Evolutionary conservation across 805 yeast genomes (phyloP).

Genomic region (Pichia membranifaciens): DNA sequence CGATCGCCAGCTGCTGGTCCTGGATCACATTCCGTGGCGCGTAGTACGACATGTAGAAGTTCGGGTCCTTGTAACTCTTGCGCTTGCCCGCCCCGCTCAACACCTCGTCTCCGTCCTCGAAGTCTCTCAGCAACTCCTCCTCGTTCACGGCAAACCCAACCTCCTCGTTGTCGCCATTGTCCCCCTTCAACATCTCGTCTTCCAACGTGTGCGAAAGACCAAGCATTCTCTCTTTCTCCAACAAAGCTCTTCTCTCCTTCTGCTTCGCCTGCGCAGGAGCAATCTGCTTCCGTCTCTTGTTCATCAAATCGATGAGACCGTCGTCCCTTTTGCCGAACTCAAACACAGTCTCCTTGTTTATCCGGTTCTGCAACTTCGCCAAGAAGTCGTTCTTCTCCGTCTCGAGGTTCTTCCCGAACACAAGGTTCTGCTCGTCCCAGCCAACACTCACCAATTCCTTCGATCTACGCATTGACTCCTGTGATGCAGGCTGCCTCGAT

Average conservation of each 20-base stretch:
- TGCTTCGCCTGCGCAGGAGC: constrained; percentile 76
- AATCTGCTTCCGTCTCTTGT: constrained; percentile 74
- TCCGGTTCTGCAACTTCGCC: constrained; percentile 62
- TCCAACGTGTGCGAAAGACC: constrained; percentile 70
- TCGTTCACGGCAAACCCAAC: constrained; percentile 37
- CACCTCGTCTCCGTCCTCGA: constrained; percentile 47
- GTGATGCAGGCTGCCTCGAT: constrained; percentile 82
- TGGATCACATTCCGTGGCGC: constrained; percentile 73
- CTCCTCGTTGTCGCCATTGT: constrained; percentile 33
- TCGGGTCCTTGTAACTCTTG: constrained; percentile 63
- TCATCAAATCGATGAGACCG: constrained; percentile 75
- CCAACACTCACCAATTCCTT: constrained; percentile 69
- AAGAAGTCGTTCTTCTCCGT: constrained; percentile 68
- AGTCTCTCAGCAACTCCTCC: constrained; percentile 40
- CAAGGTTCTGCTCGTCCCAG: constrained; percentile 85
- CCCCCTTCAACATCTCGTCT: constrained; percentile 57
- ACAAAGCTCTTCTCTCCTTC: constrained; percentile 56
- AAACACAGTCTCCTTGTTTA: constrained; percentile 84
- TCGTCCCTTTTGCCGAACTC: constrained; percentile 74
- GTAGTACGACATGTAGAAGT: constrained; percentile 79
- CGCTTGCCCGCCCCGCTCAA: constrained; percentile 20
- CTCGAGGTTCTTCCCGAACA: constrained; percentile 73
- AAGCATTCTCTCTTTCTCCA: constrained; percentile 68
- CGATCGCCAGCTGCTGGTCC: constrained; percentile 63
- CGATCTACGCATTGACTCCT: constrained; percentile 77